Base-by-base conservation (phyloP, 345 rosid species). In the Brassica nigra region DNA sequence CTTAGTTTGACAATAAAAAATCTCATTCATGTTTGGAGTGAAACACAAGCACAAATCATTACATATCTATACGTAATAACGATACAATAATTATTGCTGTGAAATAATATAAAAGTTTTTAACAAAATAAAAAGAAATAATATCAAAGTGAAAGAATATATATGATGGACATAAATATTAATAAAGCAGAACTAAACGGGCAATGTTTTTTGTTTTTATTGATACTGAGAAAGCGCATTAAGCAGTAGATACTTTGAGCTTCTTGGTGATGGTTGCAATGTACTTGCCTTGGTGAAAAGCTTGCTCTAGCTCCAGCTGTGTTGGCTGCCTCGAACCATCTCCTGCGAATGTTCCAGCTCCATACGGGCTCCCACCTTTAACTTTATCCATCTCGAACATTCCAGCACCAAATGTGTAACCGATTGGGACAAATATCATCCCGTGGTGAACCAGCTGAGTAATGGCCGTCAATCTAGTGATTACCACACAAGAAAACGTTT, bases 251-350 rank as follows among this genome's bases (percentile, higher is more conserved):
- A 87, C 90, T 86, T 95, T 91, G 80, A 95, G 92, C 86, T 95
- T 95, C 94, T 91, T 95, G 67, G 95, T 72, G 69, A 92, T 91
- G 84, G 85, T 76, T 6, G 99, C 92, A 54, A 92, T 84, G 89
- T 91, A 87, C 84, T 95, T 90, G 69, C 99, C 99, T 87, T 95
- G 99, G 89, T 95, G 97, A 83, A 95, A 91, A 76, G 97, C 97
- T 71, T 91, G 97, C 73, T 79, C 83, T 78, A 95, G 83, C 86
- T 92, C 97, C 0, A 95, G 86, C 75, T 95, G 87, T 2, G 95
- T 58, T 68, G 97, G 99, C 88, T 87, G 89, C 68, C 99, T 91
- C 0, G 97, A 87, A 66, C 97, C 97, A 31, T 92, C 97, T 31
- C 97, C 99, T 0, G 99, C 97, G 59, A 3, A 91, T 68, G 99